Evolutionary conservation across 2,329 filamentous ascomycete species (phyloP).

Genomic region (Claviceps paspali): DNA sequence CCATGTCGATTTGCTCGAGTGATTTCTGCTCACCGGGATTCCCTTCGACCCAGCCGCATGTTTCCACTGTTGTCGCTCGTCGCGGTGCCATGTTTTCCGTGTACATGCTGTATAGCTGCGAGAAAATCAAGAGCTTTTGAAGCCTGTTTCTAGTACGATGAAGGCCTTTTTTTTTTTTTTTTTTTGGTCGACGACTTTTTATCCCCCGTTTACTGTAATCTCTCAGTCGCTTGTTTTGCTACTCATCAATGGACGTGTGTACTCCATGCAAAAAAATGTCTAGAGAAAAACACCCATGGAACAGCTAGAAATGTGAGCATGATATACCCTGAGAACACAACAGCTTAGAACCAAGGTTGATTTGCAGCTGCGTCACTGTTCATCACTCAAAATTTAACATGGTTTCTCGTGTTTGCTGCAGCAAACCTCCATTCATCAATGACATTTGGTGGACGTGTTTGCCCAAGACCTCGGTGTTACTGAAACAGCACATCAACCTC

Average conservation of each 20-base stretch:
- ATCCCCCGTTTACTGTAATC: not conserved
- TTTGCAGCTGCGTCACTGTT: not conserved
- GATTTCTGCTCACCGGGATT: conserved; percentile 6
- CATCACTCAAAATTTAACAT: no score
- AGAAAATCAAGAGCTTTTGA: not conserved
- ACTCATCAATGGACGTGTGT: not conserved
- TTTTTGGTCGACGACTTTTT: no score
- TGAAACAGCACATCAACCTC: not conserved
- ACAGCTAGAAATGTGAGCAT: not conserved
- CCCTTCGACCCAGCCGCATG: conserved; percentile 11
- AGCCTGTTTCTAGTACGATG: no score
- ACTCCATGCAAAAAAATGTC: not conserved
- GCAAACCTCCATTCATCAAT: not conserved
- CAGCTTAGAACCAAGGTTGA: not conserved
- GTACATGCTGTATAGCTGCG: not conserved
- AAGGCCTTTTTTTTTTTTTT: no score
- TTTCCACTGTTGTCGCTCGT: conserved; percentile 2
- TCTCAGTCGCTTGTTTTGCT: not conserved
- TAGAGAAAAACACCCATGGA: not conserved
- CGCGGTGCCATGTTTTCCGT: not conserved
- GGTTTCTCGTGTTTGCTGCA: not conserved
- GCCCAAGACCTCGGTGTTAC: not conserved
- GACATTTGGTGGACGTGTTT: not conserved
- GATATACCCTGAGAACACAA: not conserved
- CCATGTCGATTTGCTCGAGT: not conserved